Conservation (phyloP, 164 flowering plant species). For the Santalum album region DNA sequence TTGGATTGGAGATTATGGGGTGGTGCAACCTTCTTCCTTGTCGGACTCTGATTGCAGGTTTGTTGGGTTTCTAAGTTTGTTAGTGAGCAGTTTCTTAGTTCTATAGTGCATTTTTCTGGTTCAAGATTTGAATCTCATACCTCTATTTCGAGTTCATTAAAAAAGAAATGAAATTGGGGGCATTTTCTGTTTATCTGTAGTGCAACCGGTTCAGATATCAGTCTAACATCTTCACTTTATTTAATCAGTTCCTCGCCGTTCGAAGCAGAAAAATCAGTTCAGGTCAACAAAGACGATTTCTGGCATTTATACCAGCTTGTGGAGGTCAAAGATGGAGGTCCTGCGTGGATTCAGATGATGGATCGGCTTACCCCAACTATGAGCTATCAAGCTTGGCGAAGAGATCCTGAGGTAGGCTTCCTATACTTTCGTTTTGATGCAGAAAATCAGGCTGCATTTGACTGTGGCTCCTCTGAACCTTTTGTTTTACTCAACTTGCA, state of each 20-base stretch:
- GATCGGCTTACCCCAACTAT: conserved; percentile 51
- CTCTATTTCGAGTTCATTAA: too few species aligned
- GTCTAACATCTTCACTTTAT: background rate
- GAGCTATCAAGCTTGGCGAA: conserved; percentile 81
- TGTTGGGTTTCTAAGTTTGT: too few species aligned
- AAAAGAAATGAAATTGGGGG: too few species aligned
- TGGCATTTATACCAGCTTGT: conserved; percentile 43
- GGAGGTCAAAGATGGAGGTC: conserved; percentile 78
- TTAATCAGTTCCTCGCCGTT: conserved; percentile 25
- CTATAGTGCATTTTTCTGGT: too few species aligned
- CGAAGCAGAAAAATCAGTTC: conserved; percentile 20
- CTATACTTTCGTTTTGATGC: background rate
- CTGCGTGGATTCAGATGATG: conserved; percentile 78
- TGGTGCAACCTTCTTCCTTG: conserved; percentile 14
- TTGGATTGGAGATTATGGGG: conserved; percentile 30
- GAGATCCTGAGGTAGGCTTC: conserved; percentile 54
- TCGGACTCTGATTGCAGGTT: conserved; percentile 35
- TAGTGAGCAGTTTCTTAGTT: too few species aligned
- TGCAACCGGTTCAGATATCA: too few species aligned
- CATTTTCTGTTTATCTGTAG: too few species aligned
- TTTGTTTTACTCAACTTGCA: too few species aligned
- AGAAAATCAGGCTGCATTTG: too few species aligned
- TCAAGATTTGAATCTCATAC: too few species aligned
- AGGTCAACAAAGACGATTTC: conserved; percentile 47
- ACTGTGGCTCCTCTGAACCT: background rate